Evolutionary conservation across 2,329 filamentous ascomycete genomes (phyloP).

Genomic region (Hymenoscyphus fraxineus): DNA sequence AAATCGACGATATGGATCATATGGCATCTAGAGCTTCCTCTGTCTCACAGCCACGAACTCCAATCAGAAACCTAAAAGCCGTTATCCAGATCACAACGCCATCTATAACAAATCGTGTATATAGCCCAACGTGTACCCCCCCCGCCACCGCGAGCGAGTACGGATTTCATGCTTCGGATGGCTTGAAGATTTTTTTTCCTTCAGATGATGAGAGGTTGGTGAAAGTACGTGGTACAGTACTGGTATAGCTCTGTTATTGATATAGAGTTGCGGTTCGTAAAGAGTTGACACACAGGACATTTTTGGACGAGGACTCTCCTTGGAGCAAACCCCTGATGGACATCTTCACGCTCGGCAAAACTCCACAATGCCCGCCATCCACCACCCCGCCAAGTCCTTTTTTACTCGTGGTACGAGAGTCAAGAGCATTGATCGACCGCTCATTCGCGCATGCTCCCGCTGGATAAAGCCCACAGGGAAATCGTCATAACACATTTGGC

Average conservation of each 20-base stretch:
- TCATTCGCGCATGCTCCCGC: conserved; percentile 5
- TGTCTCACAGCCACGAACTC: not conserved
- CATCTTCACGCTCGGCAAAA: not conserved
- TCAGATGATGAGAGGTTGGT: not conserved
- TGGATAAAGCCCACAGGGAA: not conserved
- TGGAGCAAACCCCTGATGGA: not conserved
- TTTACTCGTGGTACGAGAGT: not conserved
- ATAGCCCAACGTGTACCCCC: not conserved
- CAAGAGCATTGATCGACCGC: conserved; percentile 8
- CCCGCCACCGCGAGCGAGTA: not conserved
- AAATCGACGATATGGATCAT: not conserved
- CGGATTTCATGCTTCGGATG: not conserved
- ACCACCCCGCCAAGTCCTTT: not conserved
- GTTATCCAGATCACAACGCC: not conserved
- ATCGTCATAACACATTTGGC: not conserved
- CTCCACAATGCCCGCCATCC: conserved; percentile 3
- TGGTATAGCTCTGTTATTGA: no score
- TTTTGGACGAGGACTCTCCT: not conserved
- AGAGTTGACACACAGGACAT: not conserved
- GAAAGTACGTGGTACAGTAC: not conserved
- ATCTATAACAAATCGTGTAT: not conserved
- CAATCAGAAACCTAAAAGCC: not conserved
- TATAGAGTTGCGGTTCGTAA: not conserved
- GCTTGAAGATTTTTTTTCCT: not conserved
- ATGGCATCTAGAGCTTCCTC: not conserved